Evolutionary conservation across 2,329 filamentous ascomycete species (phyloP), one percentile per base, ranked within the genome.

Genomic region (Epichloe typhina): DNA sequence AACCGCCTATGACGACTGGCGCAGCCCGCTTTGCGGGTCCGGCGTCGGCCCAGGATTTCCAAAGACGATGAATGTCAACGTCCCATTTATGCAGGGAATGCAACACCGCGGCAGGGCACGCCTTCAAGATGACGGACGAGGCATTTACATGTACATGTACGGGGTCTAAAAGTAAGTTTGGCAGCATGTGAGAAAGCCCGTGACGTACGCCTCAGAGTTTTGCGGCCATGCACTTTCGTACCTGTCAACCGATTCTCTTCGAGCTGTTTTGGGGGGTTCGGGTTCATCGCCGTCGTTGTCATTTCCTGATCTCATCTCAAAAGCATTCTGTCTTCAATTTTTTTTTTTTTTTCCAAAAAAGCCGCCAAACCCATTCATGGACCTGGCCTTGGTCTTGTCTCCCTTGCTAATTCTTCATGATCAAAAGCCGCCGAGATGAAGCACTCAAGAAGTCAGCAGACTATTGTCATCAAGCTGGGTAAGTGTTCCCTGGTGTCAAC

Each of bases 381-480:
- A 51, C 41, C 52, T 33, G 36, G 41, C 31, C 19, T 36, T 19
- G 19, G 9, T 49, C n/a, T 17, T 44, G 7, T 33, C 26, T 31
- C 39, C 48, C 33, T 49, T 49, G 47, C 52, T 50, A 39, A 49
- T 31, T 40, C 31, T 52, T 39, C 49, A 50, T 9, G 49, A 52
- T 64, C 62, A 59, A 60, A 53, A 55, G 54, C 64, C 49, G 62
- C 69, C 77, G 77, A 66, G 57, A 86, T 86, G 82, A 87, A 81
- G 72, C 72, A 69, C 41, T 68, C 69, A 50, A 83, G 80, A 57
- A 56, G 61, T 40, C 52, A 53, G 44, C 55, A 65, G 56, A 68
- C 65, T 50, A 79, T 93, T 56, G 87, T 94, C 60, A 91, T 94
- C 62, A 94, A 94, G 72, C 79, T 94, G 56, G 88, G 88, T 93